Base-by-base conservation (phyloP, 495 filamentous ascomycete genomes). In the Chaetomium fimeti region DNA sequence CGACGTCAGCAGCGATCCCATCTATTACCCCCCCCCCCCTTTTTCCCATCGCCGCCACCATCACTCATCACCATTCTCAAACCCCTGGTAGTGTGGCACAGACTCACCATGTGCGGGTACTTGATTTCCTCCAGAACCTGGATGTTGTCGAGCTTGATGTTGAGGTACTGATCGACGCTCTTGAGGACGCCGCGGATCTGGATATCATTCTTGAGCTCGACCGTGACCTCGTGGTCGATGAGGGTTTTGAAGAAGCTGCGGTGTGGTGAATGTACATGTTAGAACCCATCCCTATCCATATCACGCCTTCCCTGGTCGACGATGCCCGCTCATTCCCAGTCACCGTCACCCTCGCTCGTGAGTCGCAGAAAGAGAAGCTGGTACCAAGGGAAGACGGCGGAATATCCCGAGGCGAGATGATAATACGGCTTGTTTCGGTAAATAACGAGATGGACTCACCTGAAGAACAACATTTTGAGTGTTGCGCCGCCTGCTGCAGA, bases 151-250 rank as follows among this genome's bases (percentile, higher is more conserved):
- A 98, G 85, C 80, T 98, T 98, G 81, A 98, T 98, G 80, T 98
- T 98, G 67, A 98, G 87, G 78, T 92, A 98, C 76, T 98, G 95
- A 76, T 98, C 94, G 67, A 98, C 94, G 67, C 89, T 93, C 81
- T 97, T 98, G 66, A 98, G 85, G 24, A 87, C 93, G 64, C 94
- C 94, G 64, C 89, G 89, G 75, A 98, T 96, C 70, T 90, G 89
- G 67, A 98, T 93, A 78, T 98, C 94, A 77, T 98, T 98, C 81
- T 98, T 98, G 77, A 98, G 90, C 79, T 98, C 94, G 76, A 98
- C 91, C 45, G 92, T 98, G 60, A 87, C 85, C 80, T 93, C 88
- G 74, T 97, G 91, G 83, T 97, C 94, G 74, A 97, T 94, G 69
- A 98, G 90, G 61, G 94, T 98, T 78, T 98, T 98, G 88, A 98